Base-by-base conservation (phyloP, 78 protist genomes). In the Chrysochromulina tobinii region DNA sequence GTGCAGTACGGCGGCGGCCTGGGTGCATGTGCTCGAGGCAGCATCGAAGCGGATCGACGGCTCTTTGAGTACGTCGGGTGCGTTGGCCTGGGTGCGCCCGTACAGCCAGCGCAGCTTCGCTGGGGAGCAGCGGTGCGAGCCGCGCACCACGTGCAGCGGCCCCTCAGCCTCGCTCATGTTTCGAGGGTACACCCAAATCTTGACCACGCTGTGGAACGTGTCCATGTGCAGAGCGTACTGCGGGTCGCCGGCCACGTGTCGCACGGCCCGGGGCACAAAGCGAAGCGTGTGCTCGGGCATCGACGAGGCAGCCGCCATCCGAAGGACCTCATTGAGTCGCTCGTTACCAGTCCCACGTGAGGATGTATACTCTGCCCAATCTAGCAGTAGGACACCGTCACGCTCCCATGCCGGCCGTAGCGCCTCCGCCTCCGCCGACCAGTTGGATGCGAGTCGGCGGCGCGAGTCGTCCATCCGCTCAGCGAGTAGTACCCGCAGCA, bases 21-120 rank as follows among this genome's bases (percentile, higher is more conserved):
- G 25, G 20, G 21, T 6, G 25, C 25, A 12, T 6, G 68, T 2
- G 48, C 23, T 48, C 38, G 55, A 7, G 21, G 25, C 25, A 2
- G 64, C 88, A 15, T 83, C 88, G 58, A 7, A 83, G 64, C 88
- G 88, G 14, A 83, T 55, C 9, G 88, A 83, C 8, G 88, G 75
- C 67, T 83, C 88, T 7, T 2, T 38, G 68, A 61, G 9, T 9
- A 83, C 88, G 17, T 58, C 48, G 14, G 48, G 15, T 1, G 55
- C 67, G 88, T 83, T 83, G 21, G 55, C 25, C 11, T 15, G 3
- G 17, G 88, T 83, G 11, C 27, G 58, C 55, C 7, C 67, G 51
- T n/a, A 83, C 14, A 83, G 27, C 88, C 88, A 83, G 11, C 67
- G 55, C 38, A 83, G 88, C 88, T 83, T 83, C 50, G 48, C 88